Conservation (phyloP, 73 alveolate species). For the Paramecium pentaurelia region DNA sequence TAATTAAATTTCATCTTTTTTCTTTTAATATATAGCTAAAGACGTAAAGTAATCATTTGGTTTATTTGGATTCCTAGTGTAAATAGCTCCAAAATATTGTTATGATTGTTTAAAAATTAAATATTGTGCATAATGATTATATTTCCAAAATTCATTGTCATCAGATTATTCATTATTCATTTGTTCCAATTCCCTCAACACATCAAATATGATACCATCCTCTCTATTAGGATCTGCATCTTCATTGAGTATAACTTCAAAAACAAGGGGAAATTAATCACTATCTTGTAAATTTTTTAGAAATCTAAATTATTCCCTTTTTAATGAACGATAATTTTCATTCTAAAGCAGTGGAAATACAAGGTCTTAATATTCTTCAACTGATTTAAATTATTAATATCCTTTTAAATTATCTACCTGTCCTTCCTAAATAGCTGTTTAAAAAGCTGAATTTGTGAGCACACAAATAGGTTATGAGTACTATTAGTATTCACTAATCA, state of each 20-base stretch:
- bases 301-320: background rate
- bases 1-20: background rate
- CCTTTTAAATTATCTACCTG: background rate
- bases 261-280: background rate
- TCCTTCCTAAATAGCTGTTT: background rate
- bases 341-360: background rate
- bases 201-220: background rate
- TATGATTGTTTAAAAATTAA: background rate
- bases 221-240: background rate
- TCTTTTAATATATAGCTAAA: background rate
- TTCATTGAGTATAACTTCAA: background rate
- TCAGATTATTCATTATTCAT: background rate
- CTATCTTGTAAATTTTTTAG: background rate
- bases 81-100: background rate
- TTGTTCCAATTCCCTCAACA: background rate
- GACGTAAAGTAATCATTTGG: background rate
- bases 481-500: background rate
- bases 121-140: background rate
- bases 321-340: background rate
- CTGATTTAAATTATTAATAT: background rate
- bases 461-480: background rate
- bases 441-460: background rate
- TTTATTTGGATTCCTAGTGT: background rate
- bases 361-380: background rate
- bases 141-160: background rate